Percentiles rank a stretch among this genome's conserved stretches.
phyloP scores from a whole-genome alignment of 2,329 filamentous ascomycete species.

The Penicillium psychrosexuale region DNA sequence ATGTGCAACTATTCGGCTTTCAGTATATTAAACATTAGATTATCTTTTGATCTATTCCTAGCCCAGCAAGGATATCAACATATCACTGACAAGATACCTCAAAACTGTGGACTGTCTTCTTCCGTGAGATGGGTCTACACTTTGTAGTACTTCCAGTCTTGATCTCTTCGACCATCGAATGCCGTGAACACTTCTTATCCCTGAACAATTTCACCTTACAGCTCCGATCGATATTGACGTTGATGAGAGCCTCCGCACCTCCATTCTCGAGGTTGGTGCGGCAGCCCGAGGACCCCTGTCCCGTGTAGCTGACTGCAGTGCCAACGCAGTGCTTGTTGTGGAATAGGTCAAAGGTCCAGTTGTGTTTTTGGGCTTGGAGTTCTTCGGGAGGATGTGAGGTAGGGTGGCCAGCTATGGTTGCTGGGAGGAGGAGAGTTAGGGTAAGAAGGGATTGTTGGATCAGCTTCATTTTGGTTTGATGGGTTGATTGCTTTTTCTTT shows the following conservation, averaged over 20 bases:
- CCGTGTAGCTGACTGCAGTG: not conserved
- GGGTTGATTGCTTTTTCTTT: not conserved
- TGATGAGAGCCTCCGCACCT: conserved; percentile 1
- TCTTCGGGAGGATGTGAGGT: not conserved
- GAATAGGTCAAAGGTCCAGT: conserved; percentile 14
- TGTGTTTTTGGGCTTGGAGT: not conserved
- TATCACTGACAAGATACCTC: conserved; percentile 4
- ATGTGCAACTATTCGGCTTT: not conserved
- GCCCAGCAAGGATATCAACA: not conserved
- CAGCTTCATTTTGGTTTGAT: not conserved
- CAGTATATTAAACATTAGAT: not conserved
- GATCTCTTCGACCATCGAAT: conserved; percentile 3
- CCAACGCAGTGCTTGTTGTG: conserved; percentile 7
- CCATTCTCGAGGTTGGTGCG: conserved; percentile 1
- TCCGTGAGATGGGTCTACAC: not conserved
- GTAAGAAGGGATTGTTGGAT: not conserved
- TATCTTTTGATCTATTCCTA: not conserved
- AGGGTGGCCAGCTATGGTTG: not conserved
- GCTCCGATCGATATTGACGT: conserved; percentile 2
- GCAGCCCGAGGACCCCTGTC: conserved; percentile 7
- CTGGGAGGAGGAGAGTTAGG: not conserved
- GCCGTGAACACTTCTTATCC: conserved; percentile 7
- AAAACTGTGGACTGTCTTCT: conserved; percentile 9
- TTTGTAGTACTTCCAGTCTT: not conserved
- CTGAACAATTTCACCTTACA: conserved; percentile 12